Evolutionary conservation across 2,329 filamentous ascomycete species (phyloP), one percentile per base, ranked within the genome.

Genomic region (Sclerotinia subarctica): DNA sequence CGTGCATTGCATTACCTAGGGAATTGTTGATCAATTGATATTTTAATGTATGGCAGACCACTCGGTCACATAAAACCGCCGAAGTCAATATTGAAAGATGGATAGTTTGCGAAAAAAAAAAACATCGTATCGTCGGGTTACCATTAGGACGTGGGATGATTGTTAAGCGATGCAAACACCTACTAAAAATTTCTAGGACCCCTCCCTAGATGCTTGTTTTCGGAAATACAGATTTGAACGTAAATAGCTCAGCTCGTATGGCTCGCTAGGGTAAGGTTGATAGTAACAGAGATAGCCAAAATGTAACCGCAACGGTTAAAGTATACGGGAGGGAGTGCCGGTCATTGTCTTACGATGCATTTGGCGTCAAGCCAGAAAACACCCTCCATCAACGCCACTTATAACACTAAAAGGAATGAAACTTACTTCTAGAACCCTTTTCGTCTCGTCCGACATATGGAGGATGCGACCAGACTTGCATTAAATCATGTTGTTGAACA

Each of bases 401-500:
- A 38, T 13, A 52, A 42, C 17, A 26, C 32, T 63, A 32, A 38
- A 26, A 62, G 21, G n/a, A 38, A 63, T 63, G 26, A 11, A 19
- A 62, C 29, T 51, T 51, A 52, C 59, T 38, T 52, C 32, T 26
- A 51, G 13, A 51, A 42, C 10, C 32, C 32, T 51, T 51, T 63
- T 26, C n/a, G 29, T 42, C 6, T 24, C 15, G 32, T 42, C n/a
- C 46, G 29, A 26, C 19, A 63, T 38, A 21, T 42, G 59, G 51
- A 49, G 29, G 38, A 51, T 63, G 29, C 24, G 29, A 51, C 46
- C 5, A 38, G 64, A 44, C 54, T 51, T 66, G 64, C 54, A 66
- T 66, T 29, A 49, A 11, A 60, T n/a, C n/a, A 66, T 66, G 64
- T 51, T 60, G 54, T 44, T 66, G 64, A 60, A 66, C 46, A 49